Conservation (phyloP, 2,329 filamentous ascomycete species). For the Lasiodiplodia sp. region DNA sequence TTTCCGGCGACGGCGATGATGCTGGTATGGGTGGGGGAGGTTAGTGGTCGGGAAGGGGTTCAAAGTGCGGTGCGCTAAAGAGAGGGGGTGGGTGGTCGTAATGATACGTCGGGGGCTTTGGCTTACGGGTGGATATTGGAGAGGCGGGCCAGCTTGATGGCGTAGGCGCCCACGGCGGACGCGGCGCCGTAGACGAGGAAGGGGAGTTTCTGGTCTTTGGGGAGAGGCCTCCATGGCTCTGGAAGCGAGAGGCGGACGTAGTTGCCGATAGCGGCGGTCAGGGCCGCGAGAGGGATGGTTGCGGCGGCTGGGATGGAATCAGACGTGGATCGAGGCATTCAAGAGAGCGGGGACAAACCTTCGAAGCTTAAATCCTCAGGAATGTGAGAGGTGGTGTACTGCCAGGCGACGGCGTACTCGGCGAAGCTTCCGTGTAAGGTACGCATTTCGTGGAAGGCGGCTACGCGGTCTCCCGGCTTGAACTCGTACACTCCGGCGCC, state of each 20-base stretch:
- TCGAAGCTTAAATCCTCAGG: constrained; percentile 60
- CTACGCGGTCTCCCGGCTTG: constrained; percentile 64
- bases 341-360: constrained; percentile 42
- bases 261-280: constrained; percentile 57
- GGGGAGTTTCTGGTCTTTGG: constrained; percentile 36
- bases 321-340: not conserved
- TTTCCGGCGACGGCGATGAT: constrained; percentile 52
- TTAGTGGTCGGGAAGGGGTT: not conserved
- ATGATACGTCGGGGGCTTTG: not conserved
- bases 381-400: constrained; percentile 65
- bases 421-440: constrained; percentile 63
- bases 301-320: constrained; percentile 46
- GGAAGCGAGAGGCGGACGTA: constrained; percentile 53
- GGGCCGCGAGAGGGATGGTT: constrained; percentile 54
- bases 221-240: constrained; percentile 46
- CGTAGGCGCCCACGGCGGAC: constrained; percentile 50
- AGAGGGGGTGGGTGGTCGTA: not conserved
- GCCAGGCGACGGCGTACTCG: constrained; percentile 66
- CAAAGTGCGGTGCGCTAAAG: too few species aligned
- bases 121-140: constrained; percentile 49
- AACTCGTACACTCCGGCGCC: constrained; percentile 65
- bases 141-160: constrained; percentile 48
- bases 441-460: constrained; percentile 64
- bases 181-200: constrained; percentile 53
- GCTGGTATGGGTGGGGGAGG: not conserved